Conservation (phyloP, 2,329 filamentous ascomycete species). For the Aspergillus hortae region DNA sequence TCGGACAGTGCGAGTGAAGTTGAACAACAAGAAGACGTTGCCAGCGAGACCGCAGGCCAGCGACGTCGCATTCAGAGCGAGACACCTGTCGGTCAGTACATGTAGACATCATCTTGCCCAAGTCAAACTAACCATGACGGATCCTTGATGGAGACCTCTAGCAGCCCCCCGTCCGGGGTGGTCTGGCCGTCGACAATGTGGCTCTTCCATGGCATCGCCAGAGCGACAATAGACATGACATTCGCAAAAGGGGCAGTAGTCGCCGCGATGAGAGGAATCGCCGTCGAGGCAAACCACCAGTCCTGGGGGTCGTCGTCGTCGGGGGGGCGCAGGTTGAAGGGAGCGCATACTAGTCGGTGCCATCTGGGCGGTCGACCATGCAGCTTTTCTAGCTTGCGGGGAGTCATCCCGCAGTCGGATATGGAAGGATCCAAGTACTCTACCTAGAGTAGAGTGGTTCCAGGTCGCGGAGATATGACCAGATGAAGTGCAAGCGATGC, state of each 20-base stretch:
- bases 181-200: slow-evolving; percentile 43
- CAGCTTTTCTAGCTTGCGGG: slow-evolving; percentile 11
- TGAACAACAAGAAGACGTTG: slow-evolving; percentile 78
- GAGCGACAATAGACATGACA: slow-evolving; percentile 78
- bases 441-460: no score
- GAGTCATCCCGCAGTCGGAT: no score
- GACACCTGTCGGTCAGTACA: slow-evolving; percentile 51
- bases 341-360: no score
- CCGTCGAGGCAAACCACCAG: slow-evolving; percentile 52
- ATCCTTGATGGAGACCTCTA: slow-evolving; percentile 59
- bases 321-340: slow-evolving; percentile 33
- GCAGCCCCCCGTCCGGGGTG: slow-evolving; percentile 45
- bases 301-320: slow-evolving; percentile 44
- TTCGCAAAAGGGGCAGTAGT: slow-evolving; percentile 84
- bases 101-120: no score
- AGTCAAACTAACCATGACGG: slow-evolving; percentile 60
- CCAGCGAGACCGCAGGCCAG: slow-evolving; percentile 71
- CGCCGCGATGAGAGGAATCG: slow-evolving; percentile 73
- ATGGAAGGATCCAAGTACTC: no score
- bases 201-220: slow-evolving; percentile 74
- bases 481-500: no score
- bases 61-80: slow-evolving; percentile 72
- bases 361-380: neutral
- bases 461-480: no score
- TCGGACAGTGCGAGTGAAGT: slow-evolving; percentile 76